phyloP scores from a whole-genome alignment of 768 basidiomycete genomes.

The Panellus pusillus region DNA sequence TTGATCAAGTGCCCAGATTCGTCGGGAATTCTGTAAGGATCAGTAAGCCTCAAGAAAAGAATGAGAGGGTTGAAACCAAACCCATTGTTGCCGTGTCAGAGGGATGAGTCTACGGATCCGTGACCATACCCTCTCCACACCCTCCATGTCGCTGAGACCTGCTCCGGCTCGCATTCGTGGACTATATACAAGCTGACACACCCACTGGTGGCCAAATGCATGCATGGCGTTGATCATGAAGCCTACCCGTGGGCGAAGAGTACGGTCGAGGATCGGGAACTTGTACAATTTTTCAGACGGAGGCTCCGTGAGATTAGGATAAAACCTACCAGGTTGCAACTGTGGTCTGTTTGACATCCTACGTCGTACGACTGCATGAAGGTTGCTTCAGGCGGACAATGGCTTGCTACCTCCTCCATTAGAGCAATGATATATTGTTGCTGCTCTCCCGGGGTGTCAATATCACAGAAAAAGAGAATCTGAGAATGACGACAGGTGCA shows the following conservation, averaged over 20 bases:
- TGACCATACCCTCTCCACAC: conserved; percentile 36
- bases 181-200: conserved; percentile 36
- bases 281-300: conserved; percentile 23
- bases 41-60: background rate
- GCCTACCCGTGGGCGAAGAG: conserved; percentile 18
- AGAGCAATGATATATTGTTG: conserved; percentile 39
- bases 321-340: conserved; percentile 27
- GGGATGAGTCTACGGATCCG: conserved; percentile 24
- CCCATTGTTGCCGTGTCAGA: conserved; percentile 16
- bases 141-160: conserved; percentile 37
- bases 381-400: conserved; percentile 30
- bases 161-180: conserved; percentile 29
- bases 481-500: conserved; percentile 40
- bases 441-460: conserved; percentile 38
- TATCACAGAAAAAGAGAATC: conserved; percentile 37
- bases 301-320: background rate
- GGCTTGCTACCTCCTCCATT: conserved; percentile 28
- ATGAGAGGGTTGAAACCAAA: conserved; percentile 12
- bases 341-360: conserved; percentile 34
- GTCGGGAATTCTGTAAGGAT: conserved; percentile 11
- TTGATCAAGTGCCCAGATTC: conserved; percentile 36
- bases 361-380: conserved; percentile 33
- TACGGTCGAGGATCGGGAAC: conserved; percentile 25
- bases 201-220: conserved; percentile 35
- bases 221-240: conserved; percentile 36